These are phyloP conservation scores for Populus alba DNA, from an alignment of 345 rosid genomes.

Conservation along the genomic window DNA sequence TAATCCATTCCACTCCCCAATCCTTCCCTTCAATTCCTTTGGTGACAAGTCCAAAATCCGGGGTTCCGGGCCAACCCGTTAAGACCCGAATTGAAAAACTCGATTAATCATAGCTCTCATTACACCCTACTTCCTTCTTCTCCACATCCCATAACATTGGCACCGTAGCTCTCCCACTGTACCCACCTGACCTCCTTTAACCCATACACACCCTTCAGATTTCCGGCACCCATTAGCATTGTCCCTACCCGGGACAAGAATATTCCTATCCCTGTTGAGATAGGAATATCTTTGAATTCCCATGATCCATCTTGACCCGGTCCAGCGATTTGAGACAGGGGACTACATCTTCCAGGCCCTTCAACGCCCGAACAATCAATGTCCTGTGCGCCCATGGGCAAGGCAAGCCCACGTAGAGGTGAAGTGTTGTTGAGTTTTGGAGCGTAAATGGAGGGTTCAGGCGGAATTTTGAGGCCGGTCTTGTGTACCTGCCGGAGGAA, in stretches of 20 bases:
- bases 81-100: slow-evolving; percentile 62
- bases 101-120: slow-evolving; percentile 77
- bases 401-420: slow-evolving; percentile 86
- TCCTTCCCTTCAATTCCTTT: slow-evolving; percentile 38
- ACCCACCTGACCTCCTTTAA: slow-evolving; percentile 52
- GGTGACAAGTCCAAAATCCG: slow-evolving; percentile 63
- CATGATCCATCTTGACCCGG: slow-evolving; percentile 84
- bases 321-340: slow-evolving; percentile 61
- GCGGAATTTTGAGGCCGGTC: slow-evolving; percentile 75
- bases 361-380: slow-evolving; percentile 71
- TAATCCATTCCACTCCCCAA: slow-evolving; percentile 66
- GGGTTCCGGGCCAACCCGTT: slow-evolving; percentile 51
- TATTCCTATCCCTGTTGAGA: slow-evolving; percentile 23
- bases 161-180: slow-evolving; percentile 69
- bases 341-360: slow-evolving; percentile 68
- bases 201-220: slow-evolving; percentile 65
- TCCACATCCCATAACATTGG: slow-evolving; percentile 79
- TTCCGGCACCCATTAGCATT: slow-evolving; percentile 52
- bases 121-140: slow-evolving; percentile 63
- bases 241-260: slow-evolving; percentile 58
- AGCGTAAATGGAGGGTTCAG: slow-evolving; percentile 31
- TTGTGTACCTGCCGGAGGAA: slow-evolving; percentile 68
- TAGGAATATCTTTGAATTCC: slow-evolving; percentile 46
- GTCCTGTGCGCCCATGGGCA: slow-evolving; percentile 98
- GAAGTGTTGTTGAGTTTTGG: slow-evolving; percentile 40